Evolutionary conservation across 768 basidiomycete genomes (phyloP), one percentile per base, ranked within the genome.

Genomic region (Mycena pura): DNA sequence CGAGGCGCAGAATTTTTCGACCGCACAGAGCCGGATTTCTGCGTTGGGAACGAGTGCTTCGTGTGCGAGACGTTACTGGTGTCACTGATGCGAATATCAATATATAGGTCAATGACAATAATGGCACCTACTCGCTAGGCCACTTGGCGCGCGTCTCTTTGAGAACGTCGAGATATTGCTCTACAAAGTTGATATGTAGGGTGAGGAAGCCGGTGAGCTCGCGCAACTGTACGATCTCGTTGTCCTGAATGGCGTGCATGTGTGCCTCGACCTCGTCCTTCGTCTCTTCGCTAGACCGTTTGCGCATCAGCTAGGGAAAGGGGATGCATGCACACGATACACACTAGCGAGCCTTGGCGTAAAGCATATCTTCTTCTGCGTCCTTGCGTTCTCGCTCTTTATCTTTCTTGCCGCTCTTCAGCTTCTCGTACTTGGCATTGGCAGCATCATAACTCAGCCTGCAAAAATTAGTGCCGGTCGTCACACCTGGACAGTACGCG

Each of bases 371-470:
- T 25, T 93, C 91, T 64, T 96, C 92, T 1, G 92, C 89, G 47
- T 92, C 93, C 14, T 80, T 74, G 45, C 74, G 83, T 29, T 94
- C 93, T 72, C 91, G 83, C 31, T 94, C 93, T 72, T 91, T 93
- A 40, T 92, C 91, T 71, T 95, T 95, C 79, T 95, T 97, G 60
- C 80, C 77, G 50, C 72, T 79, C 71, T 86, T 88, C 32, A 85
- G 66, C 72, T 89, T 91, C 51, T 92, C 88, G 4, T 84, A 74
- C 67, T 92, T 93, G 32, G 82, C 80, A 5, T 83, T 74, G 3
- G 92, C 90, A 2, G 93, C 86, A 64, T 96, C 95, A 34, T 87
- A 88, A 56, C 88, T 87, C 57, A 91, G 73, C 69, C 95, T 95
- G 52, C 24, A 45, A 14, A 25, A 49, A 53, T 55, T 48, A 64